Evolutionary conservation across 495 filamentous ascomycete genomes (phyloP), one percentile per base, ranked within the genome.

Genomic region (Terfezia boudieri): DNA sequence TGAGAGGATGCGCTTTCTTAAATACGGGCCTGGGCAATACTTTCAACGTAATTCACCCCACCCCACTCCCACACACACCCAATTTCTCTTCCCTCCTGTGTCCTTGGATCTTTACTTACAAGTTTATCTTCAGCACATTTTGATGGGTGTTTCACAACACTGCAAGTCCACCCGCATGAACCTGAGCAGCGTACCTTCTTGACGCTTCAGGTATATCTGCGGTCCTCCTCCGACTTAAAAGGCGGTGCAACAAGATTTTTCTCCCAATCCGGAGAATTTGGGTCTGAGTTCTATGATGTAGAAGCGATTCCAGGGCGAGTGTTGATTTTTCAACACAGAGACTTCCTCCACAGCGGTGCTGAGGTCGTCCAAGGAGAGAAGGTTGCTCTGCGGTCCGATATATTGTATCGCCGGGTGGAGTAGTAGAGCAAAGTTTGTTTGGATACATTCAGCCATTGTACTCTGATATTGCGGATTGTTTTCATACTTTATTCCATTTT

Each of bases 191-290:
- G 57, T 20, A 78, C 77, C 8, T 74, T 72, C 54, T 74, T 72
- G 55, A 83, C 81, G 0, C 69, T 84, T 26, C 82, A 86, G 55
- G 66, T 86, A 12, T 86, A 86, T 60, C 69, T 86, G 52, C 61
- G 57, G 37, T 80, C 78, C 59, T 73, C 71, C 36, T 52, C 62
- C n/a, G 61, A 71, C 58, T 62, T 56, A 43, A 61, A 58, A 6
- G 76, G 74, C 20, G 77, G 74, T 7, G 69, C 74, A 8, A 82
- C 80, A 14, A 75, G 71, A 0, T 82, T 82, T 67, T 71, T 67
- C 56, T 59, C 58, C 2, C 62, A 50, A 6, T 4, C 4, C 2
- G 4, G 41, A 46, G 41, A 9, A 20, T 59, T 69, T 50, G 63
- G 60, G 60, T 57, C 60, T 6, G 57, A 69, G 8, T 57, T 60